Conservation (phyloP, 106 monocot species). For the Phalaenopsis equestris region DNA sequence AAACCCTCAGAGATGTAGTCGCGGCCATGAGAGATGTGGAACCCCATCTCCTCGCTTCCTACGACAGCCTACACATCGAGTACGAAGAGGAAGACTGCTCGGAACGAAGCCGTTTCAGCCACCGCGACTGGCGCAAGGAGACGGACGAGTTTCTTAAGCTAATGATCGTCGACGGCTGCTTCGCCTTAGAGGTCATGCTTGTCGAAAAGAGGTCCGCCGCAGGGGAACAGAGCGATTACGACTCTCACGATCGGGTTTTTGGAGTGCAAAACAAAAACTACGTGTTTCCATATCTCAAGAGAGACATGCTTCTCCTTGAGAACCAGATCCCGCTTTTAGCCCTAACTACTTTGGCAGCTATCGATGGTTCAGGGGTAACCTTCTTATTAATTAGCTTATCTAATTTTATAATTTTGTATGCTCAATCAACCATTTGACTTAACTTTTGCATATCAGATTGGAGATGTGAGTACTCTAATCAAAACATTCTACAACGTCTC, state of each 20-base stretch:
- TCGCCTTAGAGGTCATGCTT: not conserved
- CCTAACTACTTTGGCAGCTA: no score
- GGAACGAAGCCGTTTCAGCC: not conserved
- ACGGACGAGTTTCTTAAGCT: constrained; percentile 2
- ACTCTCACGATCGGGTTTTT: not conserved
- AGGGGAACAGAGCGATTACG: not conserved
- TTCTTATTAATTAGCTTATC: no score
- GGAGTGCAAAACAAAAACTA: not conserved
- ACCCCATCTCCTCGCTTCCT: not conserved
- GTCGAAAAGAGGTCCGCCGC: not conserved
- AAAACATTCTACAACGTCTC: no score
- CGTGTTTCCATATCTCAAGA: no score
- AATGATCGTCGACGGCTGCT: not conserved
- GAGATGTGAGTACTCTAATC: no score
- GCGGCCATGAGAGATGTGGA: not conserved
- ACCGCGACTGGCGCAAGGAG: not conserved
- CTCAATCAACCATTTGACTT: no score
- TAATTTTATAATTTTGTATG: no score
- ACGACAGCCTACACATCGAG: not conserved
- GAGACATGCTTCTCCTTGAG: no score
- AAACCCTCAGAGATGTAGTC: not conserved
- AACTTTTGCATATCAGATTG: no score
- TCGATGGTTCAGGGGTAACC: no score
- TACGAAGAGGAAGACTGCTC: not conserved
- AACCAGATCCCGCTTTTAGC: no score